Conservation (phyloP, 1,284 basidiomycete species). For the Neolentinus lepideus region DNA sequence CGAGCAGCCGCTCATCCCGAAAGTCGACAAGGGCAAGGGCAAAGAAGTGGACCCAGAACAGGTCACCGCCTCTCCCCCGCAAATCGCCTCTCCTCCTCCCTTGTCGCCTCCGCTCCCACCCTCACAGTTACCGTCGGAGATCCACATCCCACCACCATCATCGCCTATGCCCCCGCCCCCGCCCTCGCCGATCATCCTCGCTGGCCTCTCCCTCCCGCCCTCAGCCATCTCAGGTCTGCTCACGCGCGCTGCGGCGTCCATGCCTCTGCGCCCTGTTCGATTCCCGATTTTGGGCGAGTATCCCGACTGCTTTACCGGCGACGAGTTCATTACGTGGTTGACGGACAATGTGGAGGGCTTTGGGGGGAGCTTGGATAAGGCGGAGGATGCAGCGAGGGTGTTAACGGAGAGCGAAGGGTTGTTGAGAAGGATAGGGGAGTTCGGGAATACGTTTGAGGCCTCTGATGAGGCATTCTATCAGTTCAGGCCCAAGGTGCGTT, state of each 20-base stretch:
- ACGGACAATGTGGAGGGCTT: slow-evolving; percentile 63
- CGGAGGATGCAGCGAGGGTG: slow-evolving; percentile 73
- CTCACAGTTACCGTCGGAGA: slow-evolving; percentile 19
- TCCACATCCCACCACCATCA: slow-evolving; percentile 20
- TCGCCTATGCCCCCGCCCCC: slow-evolving; percentile 27
- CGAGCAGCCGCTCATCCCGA: slow-evolving; percentile 32
- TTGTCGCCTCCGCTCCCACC: slow-evolving; percentile 51
- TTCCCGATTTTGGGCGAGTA: slow-evolving; percentile 87
- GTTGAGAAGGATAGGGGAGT: slow-evolving; percentile 71
- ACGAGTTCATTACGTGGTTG: slow-evolving; percentile 75
- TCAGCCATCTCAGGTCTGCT: slow-evolving; percentile 63
- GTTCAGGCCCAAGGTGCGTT: slow-evolving; percentile 65
- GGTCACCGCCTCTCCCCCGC: slow-evolving; percentile 24
- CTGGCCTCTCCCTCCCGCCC: slow-evolving; percentile 63
- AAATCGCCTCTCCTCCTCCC: slow-evolving; percentile 53
- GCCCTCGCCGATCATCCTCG: slow-evolving; percentile 56
- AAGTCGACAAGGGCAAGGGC: slow-evolving; percentile 75
- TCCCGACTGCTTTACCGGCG: slow-evolving; percentile 77
- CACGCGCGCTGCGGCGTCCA: slow-evolving; percentile 53
- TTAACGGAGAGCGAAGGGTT: slow-evolving; percentile 71
- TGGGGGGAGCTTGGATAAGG: slow-evolving; percentile 66
- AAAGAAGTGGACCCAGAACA: slow-evolving; percentile 48
- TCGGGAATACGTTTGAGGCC: slow-evolving; percentile 72
- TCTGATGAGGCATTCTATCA: slow-evolving; percentile 75
- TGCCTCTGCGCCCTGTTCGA: slow-evolving; percentile 57